Evolutionary conservation across 225 moss, liverwort and hornwort species (phyloP), one percentile per base, ranked within the genome.

Genomic region (Neckera pumila): DNA sequence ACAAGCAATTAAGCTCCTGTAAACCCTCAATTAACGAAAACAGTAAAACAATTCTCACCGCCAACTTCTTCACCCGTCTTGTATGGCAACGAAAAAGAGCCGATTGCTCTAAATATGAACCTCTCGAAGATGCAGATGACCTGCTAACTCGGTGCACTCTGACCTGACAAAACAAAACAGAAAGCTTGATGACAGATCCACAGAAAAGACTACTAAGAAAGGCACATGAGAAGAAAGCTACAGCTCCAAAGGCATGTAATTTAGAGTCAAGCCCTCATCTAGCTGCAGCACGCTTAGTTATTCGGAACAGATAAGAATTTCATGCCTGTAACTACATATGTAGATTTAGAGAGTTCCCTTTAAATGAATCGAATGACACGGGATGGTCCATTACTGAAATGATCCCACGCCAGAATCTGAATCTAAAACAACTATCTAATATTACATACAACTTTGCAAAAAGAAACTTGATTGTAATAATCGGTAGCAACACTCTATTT

Each of bases 11-110:
- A 76, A 90, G 42, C 73, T 63, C 33, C 82, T 73, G 40, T n/a
- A 74, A 82, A 31, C 67, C 75, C 63, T 87, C 63, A 83, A 67
- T 64, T 64, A 83, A 17, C 43, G 45, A 83, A 69, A 78, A 76
- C 86, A 81, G 64, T 73, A 72, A 77, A 86, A 80, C 87, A 54
- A 70, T 84, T 88, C 97, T 94, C 92, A 99, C 99, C 86, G 96
- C 96, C 90, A 99, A 93, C 92, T 99, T 99, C 92, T 99, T 99
- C 83, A 99, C 99, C 89, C 99, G 95, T 89, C 93, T 96, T 73
- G 90, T 22, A 91, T 99, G 99, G 82, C 99, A 99, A n/a, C 97
- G 95, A 91, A 99, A 96, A 66, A 97, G 93, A 83, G 96, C 97
- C 28, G 95, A 93, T 91, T 95, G 96, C 81, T 97, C 96, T 34